phyloP scores from a whole-genome alignment of 139 green algal genomes.

The Coccomyxa sp. region DNA sequence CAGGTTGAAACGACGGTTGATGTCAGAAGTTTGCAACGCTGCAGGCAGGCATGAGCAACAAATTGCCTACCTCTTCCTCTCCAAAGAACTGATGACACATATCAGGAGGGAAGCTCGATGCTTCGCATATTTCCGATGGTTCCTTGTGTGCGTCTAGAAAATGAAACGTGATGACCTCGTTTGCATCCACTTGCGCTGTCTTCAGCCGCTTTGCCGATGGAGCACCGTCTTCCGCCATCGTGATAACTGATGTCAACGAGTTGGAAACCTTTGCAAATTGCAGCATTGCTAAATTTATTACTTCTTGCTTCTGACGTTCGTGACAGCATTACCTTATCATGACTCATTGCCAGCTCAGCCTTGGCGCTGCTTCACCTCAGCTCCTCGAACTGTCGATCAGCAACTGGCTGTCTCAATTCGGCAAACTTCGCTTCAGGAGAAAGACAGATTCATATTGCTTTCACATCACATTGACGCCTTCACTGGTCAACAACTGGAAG shows the following conservation, averaged over 20 bases:
- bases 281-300: too few relatives aligned
- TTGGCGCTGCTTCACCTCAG: too few relatives aligned
- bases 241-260: neutral
- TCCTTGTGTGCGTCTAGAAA: neutral
- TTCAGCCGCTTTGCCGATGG: neutral
- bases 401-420: too few relatives aligned
- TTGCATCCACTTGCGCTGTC: neutral
- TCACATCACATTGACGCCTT: too few relatives aligned
- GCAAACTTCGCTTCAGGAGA: too few relatives aligned
- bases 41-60: constrained; percentile 41
- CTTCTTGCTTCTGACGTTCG: too few relatives aligned
- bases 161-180: neutral
- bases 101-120: constrained; percentile 27
- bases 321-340: too few relatives aligned
- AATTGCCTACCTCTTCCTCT: constrained; percentile 41
- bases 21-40: neutral
- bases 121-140: neutral
- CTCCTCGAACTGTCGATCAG: too few relatives aligned
- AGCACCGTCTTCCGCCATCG: neutral
- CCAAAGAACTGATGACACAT: constrained; percentile 61
- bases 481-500: too few relatives aligned
- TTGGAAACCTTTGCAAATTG: too few relatives aligned
- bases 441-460: too few relatives aligned
- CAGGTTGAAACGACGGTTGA: neutral
- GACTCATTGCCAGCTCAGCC: too few relatives aligned